Conservation (phyloP, 345 rosid species). For the Linum trigynum region DNA sequence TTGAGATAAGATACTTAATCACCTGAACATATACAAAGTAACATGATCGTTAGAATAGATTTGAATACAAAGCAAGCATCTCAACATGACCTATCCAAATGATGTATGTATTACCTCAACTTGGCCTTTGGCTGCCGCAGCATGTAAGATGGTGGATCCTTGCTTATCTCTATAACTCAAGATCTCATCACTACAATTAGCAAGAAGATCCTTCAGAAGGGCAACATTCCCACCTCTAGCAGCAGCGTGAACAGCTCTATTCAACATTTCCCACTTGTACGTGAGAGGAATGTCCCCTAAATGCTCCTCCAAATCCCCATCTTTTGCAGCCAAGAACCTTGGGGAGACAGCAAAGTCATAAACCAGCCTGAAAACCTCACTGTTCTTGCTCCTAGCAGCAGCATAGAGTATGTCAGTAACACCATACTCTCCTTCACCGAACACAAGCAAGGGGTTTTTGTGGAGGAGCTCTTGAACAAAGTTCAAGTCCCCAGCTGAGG, state of each 20-base stretch:
- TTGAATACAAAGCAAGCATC: too few species aligned
- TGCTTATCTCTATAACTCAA: constrained; percentile 59
- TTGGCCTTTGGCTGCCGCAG: constrained; percentile 83
- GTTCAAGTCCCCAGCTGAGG: constrained; percentile 75
- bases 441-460: constrained; percentile 61
- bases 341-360: constrained; percentile 64
- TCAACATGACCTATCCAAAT: background rate
- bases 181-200: constrained; percentile 33
- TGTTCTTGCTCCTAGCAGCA: constrained; percentile 68
- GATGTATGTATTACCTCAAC: constrained; percentile 37
- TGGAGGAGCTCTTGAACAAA: constrained; percentile 65
- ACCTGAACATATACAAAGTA: constrained; percentile 36
- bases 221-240: constrained; percentile 71
- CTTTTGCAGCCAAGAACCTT: constrained; percentile 41
- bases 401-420: constrained; percentile 82
- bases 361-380: constrained; percentile 50
- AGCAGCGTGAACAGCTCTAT: constrained; percentile 82
- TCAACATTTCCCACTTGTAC: constrained; percentile 68
- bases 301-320: constrained; percentile 47
- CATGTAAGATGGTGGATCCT: constrained; percentile 77
- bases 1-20: constrained; percentile 44
- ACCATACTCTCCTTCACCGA: constrained; percentile 94
- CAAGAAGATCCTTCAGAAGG: constrained; percentile 49
- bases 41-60: background rate
- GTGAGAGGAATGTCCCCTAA: constrained; percentile 48